Evolutionary conservation across 768 basidiomycete genomes (phyloP), one percentile per base, ranked within the genome.

Genomic region (Kwoniella bestiolae): DNA sequence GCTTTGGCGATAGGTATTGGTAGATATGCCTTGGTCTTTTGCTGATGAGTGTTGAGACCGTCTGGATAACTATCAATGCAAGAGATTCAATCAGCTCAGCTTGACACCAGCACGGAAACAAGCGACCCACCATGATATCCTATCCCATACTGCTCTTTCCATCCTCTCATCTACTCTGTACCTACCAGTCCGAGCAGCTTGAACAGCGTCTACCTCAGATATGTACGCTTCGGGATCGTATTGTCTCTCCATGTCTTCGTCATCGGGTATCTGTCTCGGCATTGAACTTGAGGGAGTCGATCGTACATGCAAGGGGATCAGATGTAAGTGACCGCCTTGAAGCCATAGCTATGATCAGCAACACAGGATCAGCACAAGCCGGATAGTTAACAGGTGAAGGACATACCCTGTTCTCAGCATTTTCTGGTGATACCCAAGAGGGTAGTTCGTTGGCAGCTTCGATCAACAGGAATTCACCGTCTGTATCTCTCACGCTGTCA

Each of bases 381-480:
- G 25, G 5, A n/a, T 12, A 38, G 6, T 28, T 16, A 50, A 2
- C 35, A 18, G 25, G 52, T 21, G 50, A 62, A 52, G 29, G 50
- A 52, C 72, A 84, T 83, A 94, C 94, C 84, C 96, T 88, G 83
- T 98, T 95, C 80, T 89, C 88, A 53, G 92, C 88, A 79, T 95
- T 97, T 34, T 88, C 84, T 14, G 95, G 96, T 29, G 89, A 90
- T 50, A 96, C 88, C 96, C 95, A 98, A 4, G 84, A 82, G 16
- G 95, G 95, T 14, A 99, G 83, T 29, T 84, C 85, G 56, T 96
- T 90, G 23, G 96, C 96, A 3, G 93, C 95, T 82, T 99, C 96
- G 66, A 98, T 98, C 61, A 99, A 85, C 49, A 98, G 82, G 77
- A 98, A 97, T 73, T 98, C 92, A 28, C 96, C 96, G 80, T 97